Evolutionary conservation across 345 rosid genomes (phyloP).

Genomic region (Reutealis trisperma): DNA sequence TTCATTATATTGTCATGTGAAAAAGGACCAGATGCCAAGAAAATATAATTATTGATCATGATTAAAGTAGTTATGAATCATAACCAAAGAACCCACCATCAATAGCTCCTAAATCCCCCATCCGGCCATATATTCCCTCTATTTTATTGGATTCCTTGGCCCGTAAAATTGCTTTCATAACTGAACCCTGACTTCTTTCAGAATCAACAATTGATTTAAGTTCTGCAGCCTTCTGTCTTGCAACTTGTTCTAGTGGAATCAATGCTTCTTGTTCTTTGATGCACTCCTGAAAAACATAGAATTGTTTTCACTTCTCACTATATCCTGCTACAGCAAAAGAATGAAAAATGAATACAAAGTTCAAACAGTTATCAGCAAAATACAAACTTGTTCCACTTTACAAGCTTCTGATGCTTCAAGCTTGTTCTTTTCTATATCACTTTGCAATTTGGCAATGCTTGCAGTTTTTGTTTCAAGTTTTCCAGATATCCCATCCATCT

Average conservation of each 20-base stretch:
- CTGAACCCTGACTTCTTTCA: conserved; percentile 92
- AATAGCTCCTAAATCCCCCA: conserved; percentile 99
- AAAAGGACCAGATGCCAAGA: not conserved
- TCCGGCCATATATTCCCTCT: conserved; percentile 89
- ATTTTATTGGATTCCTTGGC: conserved; percentile 81
- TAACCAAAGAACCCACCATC: conserved; percentile 56
- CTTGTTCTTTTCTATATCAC: conserved; percentile 60
- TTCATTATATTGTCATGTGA: not conserved
- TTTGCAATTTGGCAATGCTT: conserved; percentile 43
- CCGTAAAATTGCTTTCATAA: conserved; percentile 79
- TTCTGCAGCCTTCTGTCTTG: conserved; percentile 87
- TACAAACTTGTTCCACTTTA: conserved; percentile 66
- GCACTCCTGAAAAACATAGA: conserved; percentile 57
- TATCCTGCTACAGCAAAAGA: not conserved
- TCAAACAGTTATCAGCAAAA: conserved; percentile 25
- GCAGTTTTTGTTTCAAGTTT: conserved; percentile 53
- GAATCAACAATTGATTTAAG: conserved; percentile 75
- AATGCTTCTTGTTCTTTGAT: conserved; percentile 76
- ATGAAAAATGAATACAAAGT: not conserved
- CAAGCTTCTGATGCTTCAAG: conserved; percentile 68
- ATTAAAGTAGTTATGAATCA: not conserved
- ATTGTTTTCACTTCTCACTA: conserved; percentile 17
- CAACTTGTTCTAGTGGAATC: conserved; percentile 86
- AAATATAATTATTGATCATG: not conserved
- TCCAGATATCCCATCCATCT: conserved; percentile 58